Evolutionary conservation across 768 basidiomycete genomes (phyloP).

Genomic region (Pholiota molesta): DNA sequence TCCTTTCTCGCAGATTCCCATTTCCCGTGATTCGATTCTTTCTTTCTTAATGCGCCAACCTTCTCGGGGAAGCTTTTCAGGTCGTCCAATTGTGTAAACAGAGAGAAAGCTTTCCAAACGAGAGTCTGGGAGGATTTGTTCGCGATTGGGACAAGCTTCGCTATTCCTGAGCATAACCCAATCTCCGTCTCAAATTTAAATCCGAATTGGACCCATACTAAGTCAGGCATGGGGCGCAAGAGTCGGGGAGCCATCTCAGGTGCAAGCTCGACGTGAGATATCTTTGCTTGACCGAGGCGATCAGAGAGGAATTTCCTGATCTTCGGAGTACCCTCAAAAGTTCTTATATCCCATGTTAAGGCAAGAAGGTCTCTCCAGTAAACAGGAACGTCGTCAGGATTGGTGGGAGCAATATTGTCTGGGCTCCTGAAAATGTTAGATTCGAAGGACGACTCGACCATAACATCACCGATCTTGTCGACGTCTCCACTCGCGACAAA

Average conservation of each 20-base stretch:
- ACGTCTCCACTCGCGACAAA: no score
- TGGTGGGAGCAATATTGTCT: no score
- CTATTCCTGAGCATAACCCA: slow-evolving; percentile 45
- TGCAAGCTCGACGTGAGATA: not conserved
- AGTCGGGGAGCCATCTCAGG: slow-evolving; percentile 13
- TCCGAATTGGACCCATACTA: slow-evolving; percentile 49
- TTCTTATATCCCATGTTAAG: slow-evolving; percentile 58
- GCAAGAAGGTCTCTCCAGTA: slow-evolving; percentile 56
- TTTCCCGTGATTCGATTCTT: slow-evolving; percentile 45
- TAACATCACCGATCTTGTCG: no score
- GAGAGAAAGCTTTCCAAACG: slow-evolving; percentile 53
- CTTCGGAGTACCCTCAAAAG: slow-evolving; percentile 38
- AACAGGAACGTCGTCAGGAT: not conserved
- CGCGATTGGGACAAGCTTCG: slow-evolving; percentile 45
- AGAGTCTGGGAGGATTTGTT: slow-evolving; percentile 4
- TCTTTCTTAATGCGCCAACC: slow-evolving; percentile 41
- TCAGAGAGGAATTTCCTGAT: slow-evolving; percentile 43
- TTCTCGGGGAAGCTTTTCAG: slow-evolving; percentile 48
- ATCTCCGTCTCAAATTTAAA: slow-evolving; percentile 49
- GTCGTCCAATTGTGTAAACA: slow-evolving; percentile 53
- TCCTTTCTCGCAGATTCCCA: slow-evolving; percentile 46
- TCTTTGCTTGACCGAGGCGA: slow-evolving; percentile 29
- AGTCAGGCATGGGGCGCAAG: slow-evolving; percentile 38
- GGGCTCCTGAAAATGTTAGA: no score
- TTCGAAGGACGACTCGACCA: no score